Evolutionary conservation across 192 early-diverging fungal species (phyloP).

Genomic region (Coemansia reversa): DNA sequence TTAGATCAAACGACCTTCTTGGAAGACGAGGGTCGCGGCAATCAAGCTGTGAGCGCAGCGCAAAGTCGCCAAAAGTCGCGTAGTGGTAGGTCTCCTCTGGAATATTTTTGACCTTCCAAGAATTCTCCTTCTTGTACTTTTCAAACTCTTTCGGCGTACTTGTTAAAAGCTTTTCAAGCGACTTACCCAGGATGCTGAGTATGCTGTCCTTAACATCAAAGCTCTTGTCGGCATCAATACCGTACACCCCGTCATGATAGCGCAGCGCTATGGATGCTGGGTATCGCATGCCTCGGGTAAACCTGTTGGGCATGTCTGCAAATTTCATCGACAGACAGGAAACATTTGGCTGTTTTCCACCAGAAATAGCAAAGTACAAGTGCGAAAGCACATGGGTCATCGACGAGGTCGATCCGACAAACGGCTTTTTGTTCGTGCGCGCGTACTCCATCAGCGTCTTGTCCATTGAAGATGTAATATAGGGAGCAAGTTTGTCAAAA

Average conservation of each 20-base stretch:
- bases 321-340: constrained; percentile 64
- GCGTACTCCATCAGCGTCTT: constrained; percentile 57
- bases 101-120: constrained; percentile 46
- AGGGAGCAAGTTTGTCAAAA: constrained; percentile 74
- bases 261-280: constrained; percentile 73
- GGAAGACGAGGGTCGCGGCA: constrained; percentile 75
- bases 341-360: constrained; percentile 61
- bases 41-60: constrained; percentile 89
- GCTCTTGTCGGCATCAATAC: constrained; percentile 81
- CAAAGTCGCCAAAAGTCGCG: constrained; percentile 65
- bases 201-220: constrained; percentile 69
- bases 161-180: constrained; percentile 85
- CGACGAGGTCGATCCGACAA: constrained; percentile 88
- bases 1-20: constrained; percentile 85
- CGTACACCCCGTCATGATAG: constrained; percentile 70
- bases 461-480: constrained; percentile 79
- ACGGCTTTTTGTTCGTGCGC: constrained; percentile 52
- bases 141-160: constrained; percentile 65
- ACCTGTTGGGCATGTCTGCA: constrained; percentile 58
- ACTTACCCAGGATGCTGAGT: constrained; percentile 76
- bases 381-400: constrained; percentile 75
- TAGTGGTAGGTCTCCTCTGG: constrained; percentile 72
- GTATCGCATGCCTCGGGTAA: constrained; percentile 64
- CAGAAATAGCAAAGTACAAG: constrained; percentile 71
- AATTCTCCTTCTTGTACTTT: constrained; percentile 63